These are phyloP conservation scores for Bipolaris sorokiniana DNA, from an alignment of 2,329 filamentous ascomycete genomes.

Conservation along the genomic window DNA sequence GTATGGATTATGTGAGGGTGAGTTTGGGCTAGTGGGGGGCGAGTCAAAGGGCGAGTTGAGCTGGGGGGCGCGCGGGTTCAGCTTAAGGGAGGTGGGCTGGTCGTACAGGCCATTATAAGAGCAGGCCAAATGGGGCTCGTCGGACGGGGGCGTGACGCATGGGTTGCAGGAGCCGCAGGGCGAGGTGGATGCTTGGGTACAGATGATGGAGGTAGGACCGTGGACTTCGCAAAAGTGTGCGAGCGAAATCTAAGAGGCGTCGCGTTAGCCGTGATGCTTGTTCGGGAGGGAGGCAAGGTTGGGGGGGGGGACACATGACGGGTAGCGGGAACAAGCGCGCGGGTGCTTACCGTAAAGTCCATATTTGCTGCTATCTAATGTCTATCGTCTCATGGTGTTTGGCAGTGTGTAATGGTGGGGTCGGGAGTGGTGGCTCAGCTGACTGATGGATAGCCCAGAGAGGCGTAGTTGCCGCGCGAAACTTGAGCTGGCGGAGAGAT, in stretches of 20 bases:
- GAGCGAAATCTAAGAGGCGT: conserved; percentile 59
- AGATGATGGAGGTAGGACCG: conserved; percentile 67
- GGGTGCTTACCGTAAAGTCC: conserved; percentile 50
- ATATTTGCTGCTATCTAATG: conserved; percentile 38
- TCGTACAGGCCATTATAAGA: conserved; percentile 45
- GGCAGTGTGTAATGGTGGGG: conserved; percentile 31
- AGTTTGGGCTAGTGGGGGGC: conserved; percentile 50
- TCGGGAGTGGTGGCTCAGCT: conserved; percentile 42
- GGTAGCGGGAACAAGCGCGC: conserved; percentile 24
- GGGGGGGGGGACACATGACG: conserved; percentile 14
- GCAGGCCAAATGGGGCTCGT: conserved; percentile 43
- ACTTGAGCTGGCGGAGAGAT: conserved; percentile 20
- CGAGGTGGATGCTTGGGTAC: conserved; percentile 63
- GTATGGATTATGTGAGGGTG: conserved; percentile 56
- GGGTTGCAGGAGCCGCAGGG: conserved; percentile 61
- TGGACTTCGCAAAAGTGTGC: conserved; percentile 69
- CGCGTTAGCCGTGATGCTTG: conserved; percentile 6
- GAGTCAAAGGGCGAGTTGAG: conserved; percentile 50
- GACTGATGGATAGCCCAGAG: conserved; percentile 32
- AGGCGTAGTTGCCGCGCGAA: conserved; percentile 29
- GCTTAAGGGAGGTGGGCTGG: conserved; percentile 40
- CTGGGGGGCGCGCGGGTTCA: conserved; percentile 41
- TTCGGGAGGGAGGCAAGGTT: background rate
- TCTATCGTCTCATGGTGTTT: conserved; percentile 43
- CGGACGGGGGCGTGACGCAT: conserved; percentile 51